phyloP scores from a whole-genome alignment of 768 basidiomycete genomes.

The Lentinula edodes region DNA sequence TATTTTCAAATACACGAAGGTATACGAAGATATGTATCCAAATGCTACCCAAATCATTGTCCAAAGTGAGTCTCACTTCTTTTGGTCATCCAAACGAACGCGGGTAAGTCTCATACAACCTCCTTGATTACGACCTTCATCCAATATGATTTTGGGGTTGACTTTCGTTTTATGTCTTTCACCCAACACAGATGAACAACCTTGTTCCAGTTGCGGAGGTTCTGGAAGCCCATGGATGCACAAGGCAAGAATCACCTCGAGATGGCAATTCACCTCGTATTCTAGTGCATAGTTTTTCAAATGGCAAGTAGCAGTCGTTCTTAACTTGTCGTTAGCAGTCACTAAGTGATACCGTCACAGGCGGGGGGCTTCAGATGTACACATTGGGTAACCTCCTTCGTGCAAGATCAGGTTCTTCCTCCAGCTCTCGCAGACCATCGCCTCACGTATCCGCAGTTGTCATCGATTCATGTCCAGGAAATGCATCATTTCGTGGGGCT shows the following conservation, averaged over 20 bases:
- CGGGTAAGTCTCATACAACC: constrained; percentile 21
- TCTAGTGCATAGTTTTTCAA: constrained; percentile 43
- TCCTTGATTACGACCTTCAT: background rate
- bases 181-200: constrained; percentile 19
- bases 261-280: constrained; percentile 20
- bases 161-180: background rate
- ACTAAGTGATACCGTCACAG: constrained; percentile 15
- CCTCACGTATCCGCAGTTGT: constrained; percentile 26
- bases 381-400: constrained; percentile 28
- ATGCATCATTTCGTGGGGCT: constrained; percentile 19
- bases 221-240: constrained; percentile 30
- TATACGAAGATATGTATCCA: constrained; percentile 37
- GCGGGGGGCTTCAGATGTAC: constrained; percentile 33
- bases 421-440: constrained; percentile 2
- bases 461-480: constrained; percentile 42
- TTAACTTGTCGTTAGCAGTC: background rate
- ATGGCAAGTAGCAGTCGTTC: constrained; percentile 24
- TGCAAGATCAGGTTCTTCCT: constrained; percentile 3
- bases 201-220: constrained; percentile 31
- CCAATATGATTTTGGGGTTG: background rate
- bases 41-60: constrained; percentile 35
- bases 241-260: background rate
- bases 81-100: constrained; percentile 24
- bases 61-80: constrained; percentile 29
- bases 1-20: constrained; percentile 38